Base-by-base conservation (phyloP, 2,329 filamentous ascomycete species). In the Curvularia lunata region DNA sequence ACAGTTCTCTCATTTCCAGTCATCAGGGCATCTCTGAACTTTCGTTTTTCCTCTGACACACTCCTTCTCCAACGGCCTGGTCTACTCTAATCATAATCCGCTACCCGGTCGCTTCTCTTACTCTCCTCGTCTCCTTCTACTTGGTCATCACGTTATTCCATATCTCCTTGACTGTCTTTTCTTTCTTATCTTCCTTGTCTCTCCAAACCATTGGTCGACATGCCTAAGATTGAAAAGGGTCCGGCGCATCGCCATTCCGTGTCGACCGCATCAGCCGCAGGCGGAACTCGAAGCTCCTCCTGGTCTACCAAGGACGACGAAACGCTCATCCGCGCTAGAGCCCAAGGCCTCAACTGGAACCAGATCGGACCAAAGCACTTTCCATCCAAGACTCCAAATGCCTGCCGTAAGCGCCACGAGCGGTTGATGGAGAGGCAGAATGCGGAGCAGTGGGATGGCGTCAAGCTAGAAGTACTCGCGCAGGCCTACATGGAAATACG, bases 351-450 rank as follows among this genome's bases (percentile, higher is more conserved):
- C 74, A 94, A 93, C 77, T 96, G 92, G 92, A 85, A 86, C 52
- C 88, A 91, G 68, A 95, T 96, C 72, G 88, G 92, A 68, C 82
- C 83, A 60, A 85, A 84, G 61, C 86, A 91, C 77, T 96, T 96
- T 74, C 89, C 88, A 1, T 83, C 79, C 74, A 96, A 96, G 81
- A 84, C 83, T 12, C 78, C 89, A 57, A 95, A 95, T 74, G 92
- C 92, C 18, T 96, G 92, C 78, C 90, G 92, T 63, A 96, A 96
- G 80, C 86, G 92, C 54, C 91, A 96, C 70, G 92, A 96, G 78
- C 85, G 92, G 40, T 80, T 96, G 64, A 88, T 94, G 83, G 90
- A 94, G 78, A 86, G 88, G 64, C 72, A 82, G 72, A 87, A 88
- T 56, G 85, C 87, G 47, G 88, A 91, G 67, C 89, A 93, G 69